phyloP scores from a whole-genome alignment of 768 basidiomycete genomes.

The Suillus luteus region DNA sequence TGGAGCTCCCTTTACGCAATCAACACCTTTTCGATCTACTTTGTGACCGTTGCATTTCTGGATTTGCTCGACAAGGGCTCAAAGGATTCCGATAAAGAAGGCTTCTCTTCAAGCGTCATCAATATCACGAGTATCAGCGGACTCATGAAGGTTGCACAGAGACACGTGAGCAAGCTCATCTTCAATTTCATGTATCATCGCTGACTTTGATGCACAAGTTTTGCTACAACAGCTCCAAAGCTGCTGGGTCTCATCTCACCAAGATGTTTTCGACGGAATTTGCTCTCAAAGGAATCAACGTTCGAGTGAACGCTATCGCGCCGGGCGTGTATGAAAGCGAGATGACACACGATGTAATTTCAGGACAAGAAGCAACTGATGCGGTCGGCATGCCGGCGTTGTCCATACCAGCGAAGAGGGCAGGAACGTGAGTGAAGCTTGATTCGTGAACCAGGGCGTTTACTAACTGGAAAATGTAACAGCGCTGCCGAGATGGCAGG shows the following conservation, averaged over 20 bases:
- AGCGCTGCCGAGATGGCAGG: constrained; percentile 79
- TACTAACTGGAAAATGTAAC: constrained; percentile 14
- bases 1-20: constrained; percentile 66
- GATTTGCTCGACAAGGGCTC: constrained; percentile 75
- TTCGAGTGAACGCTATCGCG: constrained; percentile 74
- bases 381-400: constrained; percentile 58
- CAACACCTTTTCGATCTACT: constrained; percentile 77
- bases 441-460: neutral
- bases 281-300: constrained; percentile 63
- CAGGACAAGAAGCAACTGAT: constrained; percentile 48
- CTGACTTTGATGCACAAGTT: constrained; percentile 47
- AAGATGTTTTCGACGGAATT: constrained; percentile 77
- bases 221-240: constrained; percentile 80
- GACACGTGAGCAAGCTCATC: constrained; percentile 57
- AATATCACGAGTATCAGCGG: constrained; percentile 83
- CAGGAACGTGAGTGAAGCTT: constrained; percentile 59
- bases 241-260: constrained; percentile 73
- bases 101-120: constrained; percentile 68
- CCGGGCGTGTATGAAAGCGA: constrained; percentile 78
- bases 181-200: neutral
- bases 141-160: constrained; percentile 65
- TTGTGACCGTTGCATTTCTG: constrained; percentile 74
- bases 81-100: constrained; percentile 44
- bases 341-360: constrained; percentile 60
- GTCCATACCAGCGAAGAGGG: constrained; percentile 60